Base-by-base conservation (phyloP, 2,329 filamentous ascomycete genomes). In the Trichoderma atroviride region DNA sequence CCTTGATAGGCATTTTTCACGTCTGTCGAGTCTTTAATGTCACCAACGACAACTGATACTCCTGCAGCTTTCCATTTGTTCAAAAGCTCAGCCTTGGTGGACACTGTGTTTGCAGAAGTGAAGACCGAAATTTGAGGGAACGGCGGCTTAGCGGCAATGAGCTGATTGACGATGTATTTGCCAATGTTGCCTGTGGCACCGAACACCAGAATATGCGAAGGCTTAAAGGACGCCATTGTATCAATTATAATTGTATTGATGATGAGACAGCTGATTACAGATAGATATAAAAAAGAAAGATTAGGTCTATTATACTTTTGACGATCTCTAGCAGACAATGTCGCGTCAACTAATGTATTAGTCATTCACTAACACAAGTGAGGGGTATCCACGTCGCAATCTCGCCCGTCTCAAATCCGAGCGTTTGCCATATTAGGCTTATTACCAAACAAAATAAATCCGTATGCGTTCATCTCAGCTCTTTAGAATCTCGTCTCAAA, bases 1-100 rank as follows among this genome's bases (percentile, higher is more conserved):
- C 83, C 83, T 72, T 83, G 74, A 72, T 87, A 91, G 2, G 89
- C 88, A n/a, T 82, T 81, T 84, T 88, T 78, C 79, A 88, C 68
- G 86, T 82, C 73, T 1, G 72, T 56, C 2, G 74, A 62, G 5
- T 72, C 73, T 6, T 80, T 84, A 57, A 90, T 58, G 7, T 79
- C 75, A 13, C 78, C 78, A 0, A 69, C 74, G 50, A 79, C 69
- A 13, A 79, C 57, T 7, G 55, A 56, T 31, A 70, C 50, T 10
- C 69, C 69, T 13, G 69, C 57, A 13, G 35, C 63, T 50, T 62
- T 62, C 69, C 69, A 70, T 7, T 27, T 29, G 3, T 35, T 24
- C 47, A 70, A 27, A 2, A 70, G 64, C 9, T 57, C 69, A 3
- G 69, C 10, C 40, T 70, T 70, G 14, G 19, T 14, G 5, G 37